Evolutionary conservation across 345 rosid species (phyloP), one percentile per base, ranked within the genome.

Genomic region (Eucalyptus regnans): DNA sequence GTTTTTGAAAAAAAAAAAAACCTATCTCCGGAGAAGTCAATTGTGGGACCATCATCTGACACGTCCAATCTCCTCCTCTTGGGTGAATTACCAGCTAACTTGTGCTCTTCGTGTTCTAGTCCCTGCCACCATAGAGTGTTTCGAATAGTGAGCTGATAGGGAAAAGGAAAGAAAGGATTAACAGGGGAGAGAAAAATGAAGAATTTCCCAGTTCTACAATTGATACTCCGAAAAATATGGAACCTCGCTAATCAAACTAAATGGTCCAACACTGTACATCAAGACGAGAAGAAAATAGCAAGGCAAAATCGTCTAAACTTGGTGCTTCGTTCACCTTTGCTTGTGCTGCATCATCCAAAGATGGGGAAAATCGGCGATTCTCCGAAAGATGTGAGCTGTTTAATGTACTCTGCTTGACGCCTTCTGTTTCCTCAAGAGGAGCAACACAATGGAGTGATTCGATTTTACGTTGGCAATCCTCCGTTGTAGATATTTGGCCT

Each of bases 391-490:
- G 60, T 22, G 60, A 54, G 60, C 0, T 56, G 60, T 22, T 20
- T 27, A 22, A 56, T 56, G 60, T 0, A 56, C 60, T n/a, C 71
- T 3, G 37, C 3, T 1, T 7, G 71, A n/a, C 0, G 71, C 17
- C 37, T 29, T 7, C 37, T n/a, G 33, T n/a, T 64, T 64, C 71
- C 71, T 29, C 37, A 13, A 64, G 71, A 64, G 37, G 2, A 64
- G 8, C 16, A 3, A 7, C 71, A 29, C 18, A 16, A 64, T 29
- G 2, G 71, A 64, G 9, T n/a, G 33, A 9, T 64, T 64, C 71
- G 0, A 64, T 8, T n/a, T 13, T 29, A 64, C 37, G 13, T 1
- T 0, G 71, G 33, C 71, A 4, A 64, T 64, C 16, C 3, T 64
- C 8, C 71, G 7, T 64, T 3, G 0, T 7, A 1, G 71, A 64